Base-by-base conservation (phyloP, 2,329 filamentous ascomycete species). In the Pseudocercospora crystallina region DNA sequence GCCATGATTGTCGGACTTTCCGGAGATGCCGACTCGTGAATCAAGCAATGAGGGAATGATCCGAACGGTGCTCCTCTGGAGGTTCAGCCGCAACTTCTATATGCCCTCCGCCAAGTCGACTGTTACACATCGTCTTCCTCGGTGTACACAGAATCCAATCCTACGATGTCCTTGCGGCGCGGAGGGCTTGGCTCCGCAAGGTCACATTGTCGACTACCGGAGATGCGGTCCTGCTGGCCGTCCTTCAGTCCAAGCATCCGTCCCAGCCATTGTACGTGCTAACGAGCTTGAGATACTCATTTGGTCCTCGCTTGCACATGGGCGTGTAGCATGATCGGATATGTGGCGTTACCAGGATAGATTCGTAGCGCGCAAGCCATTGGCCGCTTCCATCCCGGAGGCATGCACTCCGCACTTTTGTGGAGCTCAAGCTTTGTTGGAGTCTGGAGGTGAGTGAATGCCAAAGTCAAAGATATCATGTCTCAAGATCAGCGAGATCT, bases 171-270 rank as follows among this genome's bases (percentile, higher is more conserved):
- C 31, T 32, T 37, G 37, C 31, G 42, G 43, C 37, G 40, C 48
- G 42, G 48, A 51, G 36, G 35, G 20, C 37, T 36, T 26, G 42
- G 40, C 30, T 46, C 42, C 48, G 48, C 35, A 46, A 13, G 37
- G 36, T 34, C 42, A 45, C 36, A 17, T 13, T 38, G 8, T 40
- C 26, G 26, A 26, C 36, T 29, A 17, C 15, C 48, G 48, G 48
- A 51, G 42, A 46, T 36, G 37, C 48, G 48, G 48, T 46, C 48
- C 48, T 51, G 41, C 12, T 15, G 34, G 36, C 48, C 48, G 48
- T 15, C 33, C 42, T 26, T 17, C 8, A 37, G n/a, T 36, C 12
- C n/a, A 36, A 12, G 17, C 30, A 20, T 17, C 30, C 26, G 29
- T 15, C 20, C 20, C n/a, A 39, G 29, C 14, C 9, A 33, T 43